These are phyloP conservation scores for carrot (Daucus carota) DNA, from an alignment of 129 eudicot species.

Conservation along the genomic window DNA sequence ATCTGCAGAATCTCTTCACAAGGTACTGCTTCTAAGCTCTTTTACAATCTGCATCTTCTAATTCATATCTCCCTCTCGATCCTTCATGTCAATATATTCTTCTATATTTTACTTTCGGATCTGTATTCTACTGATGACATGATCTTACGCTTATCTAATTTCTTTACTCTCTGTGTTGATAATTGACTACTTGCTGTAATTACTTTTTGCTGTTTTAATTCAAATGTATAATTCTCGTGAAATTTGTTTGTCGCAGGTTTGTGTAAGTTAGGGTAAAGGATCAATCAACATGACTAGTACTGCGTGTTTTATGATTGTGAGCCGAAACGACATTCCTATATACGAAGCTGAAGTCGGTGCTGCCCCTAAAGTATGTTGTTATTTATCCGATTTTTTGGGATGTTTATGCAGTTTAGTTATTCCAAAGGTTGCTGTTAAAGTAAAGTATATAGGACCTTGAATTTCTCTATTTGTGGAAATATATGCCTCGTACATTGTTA, in stretches of 20 bases:
- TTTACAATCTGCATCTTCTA: background rate
- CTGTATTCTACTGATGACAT: too few species aligned
- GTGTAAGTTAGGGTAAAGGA: background rate
- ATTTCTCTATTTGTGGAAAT: background rate
- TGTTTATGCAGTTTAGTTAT: background rate
- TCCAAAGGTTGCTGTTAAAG: background rate
- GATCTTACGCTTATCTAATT: background rate
- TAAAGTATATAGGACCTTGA: background rate
- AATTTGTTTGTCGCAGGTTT: background rate
- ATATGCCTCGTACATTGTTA: too few species aligned
- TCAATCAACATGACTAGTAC: conserved; percentile 65
- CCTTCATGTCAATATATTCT: too few species aligned
- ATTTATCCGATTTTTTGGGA: too few species aligned
- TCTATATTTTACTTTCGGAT: too few species aligned
- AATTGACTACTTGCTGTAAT: too few species aligned
- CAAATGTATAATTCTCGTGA: background rate
- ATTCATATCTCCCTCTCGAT: too few species aligned
- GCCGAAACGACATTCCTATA: conserved; percentile 91
- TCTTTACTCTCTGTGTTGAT: background rate
- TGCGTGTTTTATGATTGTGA: conserved; percentile 94
- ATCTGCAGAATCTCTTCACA: background rate
- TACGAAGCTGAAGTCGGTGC: conserved; percentile 96
- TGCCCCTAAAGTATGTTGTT: conserved; percentile 65
- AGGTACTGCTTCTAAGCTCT: background rate
- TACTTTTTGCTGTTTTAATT: too few species aligned